phyloP scores from a whole-genome alignment of 2,329 filamentous ascomycete genomes.

The Penicillium crustosum region DNA sequence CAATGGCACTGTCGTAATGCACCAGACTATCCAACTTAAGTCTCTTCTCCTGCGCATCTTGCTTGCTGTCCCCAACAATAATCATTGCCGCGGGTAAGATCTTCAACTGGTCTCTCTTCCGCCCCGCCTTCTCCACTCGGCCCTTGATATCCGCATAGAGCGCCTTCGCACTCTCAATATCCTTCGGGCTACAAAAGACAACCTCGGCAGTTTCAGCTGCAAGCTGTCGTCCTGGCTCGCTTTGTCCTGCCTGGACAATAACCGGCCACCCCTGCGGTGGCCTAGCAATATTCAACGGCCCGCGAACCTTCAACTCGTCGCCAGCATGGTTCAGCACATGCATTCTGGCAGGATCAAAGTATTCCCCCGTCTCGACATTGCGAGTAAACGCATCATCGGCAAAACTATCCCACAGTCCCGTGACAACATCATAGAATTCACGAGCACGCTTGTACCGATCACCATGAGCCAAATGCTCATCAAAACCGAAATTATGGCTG shows the following conservation, averaged over 20 bases:
- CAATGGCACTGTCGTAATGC: slow-evolving; percentile 56
- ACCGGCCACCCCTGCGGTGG: slow-evolving; percentile 58
- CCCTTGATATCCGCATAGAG: slow-evolving; percentile 56
- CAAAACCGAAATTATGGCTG: slow-evolving; percentile 53
- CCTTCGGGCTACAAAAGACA: slow-evolving; percentile 53
- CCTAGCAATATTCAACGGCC: slow-evolving; percentile 54
- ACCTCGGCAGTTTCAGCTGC: slow-evolving; percentile 56
- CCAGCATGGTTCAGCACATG: slow-evolving; percentile 55
- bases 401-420: slow-evolving; percentile 56
- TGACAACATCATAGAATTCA: slow-evolving; percentile 56
- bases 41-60: slow-evolving; percentile 52
- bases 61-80: slow-evolving; percentile 50
- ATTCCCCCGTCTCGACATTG: slow-evolving; percentile 50
- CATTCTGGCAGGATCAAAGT: slow-evolving; percentile 53
- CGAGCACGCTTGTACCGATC: slow-evolving; percentile 54
- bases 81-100: slow-evolving; percentile 55
- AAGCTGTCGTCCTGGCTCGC: slow-evolving; percentile 53
- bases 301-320: slow-evolving; percentile 48
- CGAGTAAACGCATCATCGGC: slow-evolving; percentile 57
- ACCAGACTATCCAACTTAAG: slow-evolving; percentile 53
- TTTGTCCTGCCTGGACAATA: slow-evolving; percentile 57
- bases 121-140: slow-evolving; percentile 47
- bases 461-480: slow-evolving; percentile 52
- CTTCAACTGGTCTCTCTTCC: slow-evolving; percentile 50
- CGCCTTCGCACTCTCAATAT: slow-evolving; percentile 48